Conservation (phyloP, 2,329 filamentous ascomycete genomes). For the Pseudogymnoascus sp. region DNA sequence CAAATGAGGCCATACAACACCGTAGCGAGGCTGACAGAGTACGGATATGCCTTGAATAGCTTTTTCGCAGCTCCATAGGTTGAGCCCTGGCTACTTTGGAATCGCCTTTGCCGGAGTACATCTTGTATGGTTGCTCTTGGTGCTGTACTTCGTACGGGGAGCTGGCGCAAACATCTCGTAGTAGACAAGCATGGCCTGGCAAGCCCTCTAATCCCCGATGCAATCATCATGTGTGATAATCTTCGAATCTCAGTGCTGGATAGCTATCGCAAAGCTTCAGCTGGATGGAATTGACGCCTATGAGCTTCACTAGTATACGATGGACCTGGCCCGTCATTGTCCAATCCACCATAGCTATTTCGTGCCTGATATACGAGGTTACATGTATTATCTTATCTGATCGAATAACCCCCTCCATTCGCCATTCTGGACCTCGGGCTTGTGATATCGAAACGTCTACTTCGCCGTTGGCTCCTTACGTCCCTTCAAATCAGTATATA, state of each 20-base stretch:
- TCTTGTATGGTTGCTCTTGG: not conserved
- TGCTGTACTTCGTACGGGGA: not conserved
- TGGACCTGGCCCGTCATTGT: not conserved
- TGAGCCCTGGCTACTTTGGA: constrained; percentile 1
- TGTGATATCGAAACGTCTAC: not conserved
- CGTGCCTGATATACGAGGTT: not conserved
- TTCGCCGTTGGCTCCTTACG: not conserved
- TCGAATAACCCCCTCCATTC: constrained; percentile 1
- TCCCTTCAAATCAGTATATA: not conserved
- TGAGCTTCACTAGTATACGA: not conserved
- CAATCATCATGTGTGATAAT: not conserved
- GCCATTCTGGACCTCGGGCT: constrained; percentile 5
- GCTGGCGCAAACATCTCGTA: constrained; percentile 2
- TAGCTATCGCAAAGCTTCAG: not conserved
- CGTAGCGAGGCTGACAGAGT: constrained; percentile 22
- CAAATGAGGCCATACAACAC: constrained; percentile 16
- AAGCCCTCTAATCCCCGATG: constrained; percentile 2
- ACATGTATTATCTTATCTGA: not conserved
- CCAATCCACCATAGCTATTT: not conserved
- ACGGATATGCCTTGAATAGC: constrained; percentile 23
- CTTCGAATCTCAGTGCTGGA: not conserved
- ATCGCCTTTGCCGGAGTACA: not conserved
- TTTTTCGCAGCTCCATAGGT: constrained; percentile 15
- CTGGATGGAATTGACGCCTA: not conserved
- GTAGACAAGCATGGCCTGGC: not conserved